Conservation (phyloP, 768 basidiomycete genomes). For the Auriscalpium microsporum region DNA sequence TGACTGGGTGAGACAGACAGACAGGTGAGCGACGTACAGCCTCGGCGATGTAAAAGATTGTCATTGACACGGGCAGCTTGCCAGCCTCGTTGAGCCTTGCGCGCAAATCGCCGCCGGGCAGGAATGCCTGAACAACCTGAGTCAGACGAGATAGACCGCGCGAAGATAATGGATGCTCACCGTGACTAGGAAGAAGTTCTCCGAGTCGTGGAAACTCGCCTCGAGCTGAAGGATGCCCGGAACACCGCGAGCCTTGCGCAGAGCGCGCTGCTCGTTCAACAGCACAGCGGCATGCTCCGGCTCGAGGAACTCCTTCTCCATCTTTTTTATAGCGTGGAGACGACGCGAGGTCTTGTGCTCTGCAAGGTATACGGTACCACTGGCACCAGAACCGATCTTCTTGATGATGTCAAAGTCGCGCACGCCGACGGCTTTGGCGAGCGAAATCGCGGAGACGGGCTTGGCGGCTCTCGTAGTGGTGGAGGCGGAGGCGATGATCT, state of each 20-base stretch:
- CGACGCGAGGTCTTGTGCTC: neutral
- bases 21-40: conserved; percentile 3
- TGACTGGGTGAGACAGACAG: neutral
- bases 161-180: neutral
- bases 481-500: neutral
- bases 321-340: neutral
- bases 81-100: neutral
- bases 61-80: neutral
- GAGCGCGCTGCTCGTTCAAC: conserved; percentile 2
- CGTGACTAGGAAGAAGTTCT: conserved; percentile 8
- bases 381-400: conserved; percentile 1
- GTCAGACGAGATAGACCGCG: neutral
- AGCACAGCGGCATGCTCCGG: neutral
- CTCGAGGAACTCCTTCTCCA: neutral
- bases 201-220: conserved; percentile 6
- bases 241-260: conserved; percentile 1
- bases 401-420: neutral
- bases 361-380: neutral
- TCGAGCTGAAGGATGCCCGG: neutral
- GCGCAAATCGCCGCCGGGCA: conserved; percentile 4
- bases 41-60: conserved; percentile 3
- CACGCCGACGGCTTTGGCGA: neutral
- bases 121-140: neutral
- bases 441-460: too few species aligned
- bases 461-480: neutral